phyloP scores from a whole-genome alignment of 1,139 yeast genomes.

The Maudiozyma humilis region DNA sequence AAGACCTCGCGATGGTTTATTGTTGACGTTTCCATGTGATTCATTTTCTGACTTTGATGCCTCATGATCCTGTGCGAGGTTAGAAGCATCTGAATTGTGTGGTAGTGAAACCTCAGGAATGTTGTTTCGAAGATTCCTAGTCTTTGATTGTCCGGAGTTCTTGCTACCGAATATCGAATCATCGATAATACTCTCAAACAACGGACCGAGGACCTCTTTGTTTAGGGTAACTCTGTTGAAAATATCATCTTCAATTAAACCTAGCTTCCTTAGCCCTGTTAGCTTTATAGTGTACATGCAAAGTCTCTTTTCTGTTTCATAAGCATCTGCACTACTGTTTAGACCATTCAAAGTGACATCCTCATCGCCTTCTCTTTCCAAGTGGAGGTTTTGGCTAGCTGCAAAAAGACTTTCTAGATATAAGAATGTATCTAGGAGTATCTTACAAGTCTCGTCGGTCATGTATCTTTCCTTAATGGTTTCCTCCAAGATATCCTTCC shows the following conservation, averaged over 20 bases:
- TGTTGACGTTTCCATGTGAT: too few relatives aligned
- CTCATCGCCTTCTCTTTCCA: conserved; percentile 52
- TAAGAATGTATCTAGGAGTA: conserved; percentile 29
- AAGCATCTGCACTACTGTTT: conserved; percentile 20
- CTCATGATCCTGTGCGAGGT: neutral
- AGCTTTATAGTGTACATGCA: conserved; percentile 46
- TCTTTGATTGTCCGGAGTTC: neutral
- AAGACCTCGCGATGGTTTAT: too few relatives aligned
- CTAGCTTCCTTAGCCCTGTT: conserved; percentile 38
- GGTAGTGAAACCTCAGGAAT: neutral
- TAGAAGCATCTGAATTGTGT: neutral
- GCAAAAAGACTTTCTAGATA: conserved; percentile 32
- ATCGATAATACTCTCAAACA: conserved; percentile 29
- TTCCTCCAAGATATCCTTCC: conserved; percentile 17
- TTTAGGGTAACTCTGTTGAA: conserved; percentile 42
- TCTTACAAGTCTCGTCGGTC: conserved; percentile 15
- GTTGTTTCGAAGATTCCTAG: neutral
- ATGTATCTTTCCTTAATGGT: conserved; percentile 14
- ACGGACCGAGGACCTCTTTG: conserved; percentile 38
- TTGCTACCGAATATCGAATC: conserved; percentile 19
- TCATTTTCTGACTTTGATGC: too few relatives aligned
- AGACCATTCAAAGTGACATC: conserved; percentile 45
- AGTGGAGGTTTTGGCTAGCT: conserved; percentile 29
- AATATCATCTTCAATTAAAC: conserved; percentile 32
- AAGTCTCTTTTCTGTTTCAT: conserved; percentile 36